Conservation (phyloP, 768 basidiomycete species). For the Sporobolomyces phaffii region DNA sequence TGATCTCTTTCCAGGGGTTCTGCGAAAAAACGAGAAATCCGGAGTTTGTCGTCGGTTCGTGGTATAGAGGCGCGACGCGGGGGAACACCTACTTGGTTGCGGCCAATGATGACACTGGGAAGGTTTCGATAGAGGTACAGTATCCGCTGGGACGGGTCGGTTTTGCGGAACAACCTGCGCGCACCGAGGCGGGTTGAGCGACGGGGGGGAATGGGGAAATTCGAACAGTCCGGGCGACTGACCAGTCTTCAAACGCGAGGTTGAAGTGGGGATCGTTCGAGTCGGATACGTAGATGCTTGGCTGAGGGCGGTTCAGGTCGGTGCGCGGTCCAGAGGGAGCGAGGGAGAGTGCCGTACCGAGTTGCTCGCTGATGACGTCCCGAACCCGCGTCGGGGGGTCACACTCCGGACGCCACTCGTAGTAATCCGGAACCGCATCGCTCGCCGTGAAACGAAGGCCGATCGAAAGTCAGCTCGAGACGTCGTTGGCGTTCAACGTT, state of each 20-base stretch:
- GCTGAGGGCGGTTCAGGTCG: too few species aligned
- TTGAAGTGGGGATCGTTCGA: slow-evolving; percentile 84
- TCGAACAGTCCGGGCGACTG: neutral
- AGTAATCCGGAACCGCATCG: too few species aligned
- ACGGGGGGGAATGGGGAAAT: neutral
- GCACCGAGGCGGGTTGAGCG: slow-evolving; percentile 43
- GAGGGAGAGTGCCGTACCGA: neutral
- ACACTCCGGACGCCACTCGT: too few species aligned
- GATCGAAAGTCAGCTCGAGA: too few species aligned
- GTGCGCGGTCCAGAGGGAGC: too few species aligned
- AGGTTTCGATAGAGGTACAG: slow-evolving; percentile 79
- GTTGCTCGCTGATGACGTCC: neutral
- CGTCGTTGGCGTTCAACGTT: too few species aligned
- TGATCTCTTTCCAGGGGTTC: slow-evolving; percentile 97
- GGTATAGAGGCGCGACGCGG: neutral
- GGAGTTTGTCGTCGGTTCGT: too few species aligned
- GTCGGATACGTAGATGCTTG: slow-evolving; percentile 55
- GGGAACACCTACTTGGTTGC: slow-evolving; percentile 59
- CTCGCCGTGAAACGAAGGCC: too few species aligned
- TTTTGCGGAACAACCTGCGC: slow-evolving; percentile 71
- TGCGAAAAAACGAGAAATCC: slow-evolving; percentile 44
- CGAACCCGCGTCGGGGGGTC: neutral
- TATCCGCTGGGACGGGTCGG: slow-evolving; percentile 60
- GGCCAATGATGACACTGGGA: slow-evolving; percentile 85
- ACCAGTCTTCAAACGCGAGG: slow-evolving; percentile 87